Evolutionary conservation across 768 basidiomycete species (phyloP), one percentile per base, ranked within the genome.

Genomic region (Lactifluus piperatus): DNA sequence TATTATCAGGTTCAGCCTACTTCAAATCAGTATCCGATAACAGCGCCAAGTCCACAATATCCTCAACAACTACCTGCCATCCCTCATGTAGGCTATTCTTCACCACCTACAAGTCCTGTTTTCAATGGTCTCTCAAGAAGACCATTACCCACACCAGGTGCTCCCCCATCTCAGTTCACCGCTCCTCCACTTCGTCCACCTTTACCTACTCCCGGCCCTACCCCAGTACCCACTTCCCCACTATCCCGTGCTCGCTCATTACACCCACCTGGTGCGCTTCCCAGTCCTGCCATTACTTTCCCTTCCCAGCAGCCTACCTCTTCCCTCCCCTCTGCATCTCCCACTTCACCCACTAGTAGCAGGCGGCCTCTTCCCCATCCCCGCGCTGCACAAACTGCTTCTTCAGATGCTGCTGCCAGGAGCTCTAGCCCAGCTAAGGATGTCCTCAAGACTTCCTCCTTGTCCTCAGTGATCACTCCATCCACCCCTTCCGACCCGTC

Each of bases 1-100:
- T n/a, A 51, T 9, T 54, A 51, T 10, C 41, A 16, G n/a, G 39
- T 39, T 18, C 61, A 24, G 18, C 16, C 24, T 47, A 26, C 47
- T 26, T 50, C 49, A 14, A 46, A 29, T 20, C 29, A 44, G 27
- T 39, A 44, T 29, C 57, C 57, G 29, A 59, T 65, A 37, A 36
- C 64, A 16, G 64, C 64, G 11, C 64, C 64, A 18, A 65, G 62
- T 45, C 64, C 64, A 22, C 64, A 65, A 36, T 65, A 65, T 56
- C 57, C 62, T 16, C 61, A 59, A 24, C 57, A 49, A 39, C 45
- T 29, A 18, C 62, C 62, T 13, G 41, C 39, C 24, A 8, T 55
- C 14, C 60, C 58, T 27, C 52, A 54, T 44, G 49, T 55, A 51
- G 45, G 43, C 9, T 43, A 54, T 34, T 48, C 49, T 4, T 56